A percentile compares a stretch with the other conserved stretches of the same genome.
phyloP scores from a whole-genome alignment of 108 stramenopile species.

The Pseudonitzschia pungens region DNA sequence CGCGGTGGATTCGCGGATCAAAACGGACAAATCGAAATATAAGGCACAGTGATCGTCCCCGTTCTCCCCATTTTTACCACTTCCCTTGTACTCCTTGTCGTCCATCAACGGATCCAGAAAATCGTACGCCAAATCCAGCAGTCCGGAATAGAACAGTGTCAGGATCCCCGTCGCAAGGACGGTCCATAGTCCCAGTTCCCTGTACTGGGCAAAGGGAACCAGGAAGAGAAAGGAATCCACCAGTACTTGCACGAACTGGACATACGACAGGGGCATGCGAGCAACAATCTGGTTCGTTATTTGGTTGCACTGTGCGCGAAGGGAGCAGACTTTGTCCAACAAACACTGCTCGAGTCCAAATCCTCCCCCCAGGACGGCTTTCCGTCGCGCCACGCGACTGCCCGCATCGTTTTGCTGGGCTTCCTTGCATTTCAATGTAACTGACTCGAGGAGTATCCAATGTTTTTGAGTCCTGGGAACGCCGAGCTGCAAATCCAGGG shows the following conservation, averaged over 20 bases:
- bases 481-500: constrained; percentile 23
- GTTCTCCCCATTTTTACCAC: constrained; percentile 24
- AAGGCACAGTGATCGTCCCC: constrained; percentile 15
- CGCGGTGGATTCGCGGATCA: constrained; percentile 45
- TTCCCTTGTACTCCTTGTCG: constrained; percentile 22
- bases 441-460: constrained; percentile 37
- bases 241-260: constrained; percentile 60
- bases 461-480: constrained; percentile 27
- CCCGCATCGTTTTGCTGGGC: constrained; percentile 1
- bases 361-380: constrained; percentile 28
- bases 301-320: constrained; percentile 33
- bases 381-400: too few species aligned
- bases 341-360: constrained; percentile 30
- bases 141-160: constrained; percentile 46
- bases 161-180: constrained; percentile 23
- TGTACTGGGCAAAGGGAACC: constrained; percentile 32
- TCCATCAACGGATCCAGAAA: constrained; percentile 64
- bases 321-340: constrained; percentile 33
- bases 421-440: constrained; percentile 25
- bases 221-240: constrained; percentile 44
- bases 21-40: constrained; percentile 33
- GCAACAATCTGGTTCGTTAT: constrained; percentile 42
- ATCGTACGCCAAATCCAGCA: constrained; percentile 50
- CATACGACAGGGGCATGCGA: constrained; percentile 54
- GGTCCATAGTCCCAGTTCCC: constrained; percentile 21